These are phyloP conservation scores for Ehretia macrophylla DNA, from an alignment of 257 asterid genomes.

Conservation along the genomic window DNA sequence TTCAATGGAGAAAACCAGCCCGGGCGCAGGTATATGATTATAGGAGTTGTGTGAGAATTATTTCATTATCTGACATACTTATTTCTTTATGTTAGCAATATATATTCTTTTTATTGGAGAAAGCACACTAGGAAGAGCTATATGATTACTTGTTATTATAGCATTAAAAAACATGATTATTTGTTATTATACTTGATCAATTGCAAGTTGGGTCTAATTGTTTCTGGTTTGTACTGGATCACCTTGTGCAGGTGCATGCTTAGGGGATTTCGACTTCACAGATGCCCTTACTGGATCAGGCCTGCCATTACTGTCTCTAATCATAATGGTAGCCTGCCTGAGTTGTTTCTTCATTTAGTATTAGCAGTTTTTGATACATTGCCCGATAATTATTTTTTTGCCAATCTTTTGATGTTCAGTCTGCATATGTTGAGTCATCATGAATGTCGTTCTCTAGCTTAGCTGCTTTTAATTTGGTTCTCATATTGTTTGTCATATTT, in stretches of 20 bases:
- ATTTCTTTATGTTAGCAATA: neutral
- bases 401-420: too few species aligned
- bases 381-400: neutral
- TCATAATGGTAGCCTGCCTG: conserved; percentile 60
- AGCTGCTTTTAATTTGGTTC: too few species aligned
- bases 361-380: neutral
- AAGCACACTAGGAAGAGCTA: too few species aligned
- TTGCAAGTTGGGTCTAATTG: neutral
- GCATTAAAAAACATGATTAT: too few species aligned
- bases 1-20: conserved; percentile 98
- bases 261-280: conserved; percentile 92
- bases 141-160: too few species aligned
- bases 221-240: neutral
- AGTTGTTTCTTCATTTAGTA: neutral
- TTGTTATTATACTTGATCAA: neutral
- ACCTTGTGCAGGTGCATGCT: conserved; percentile 78
- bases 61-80: neutral
- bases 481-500: too few species aligned
- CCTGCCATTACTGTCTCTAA: conserved; percentile 84
- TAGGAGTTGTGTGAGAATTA: neutral
- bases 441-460: too few species aligned
- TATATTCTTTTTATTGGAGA: neutral
- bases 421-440: too few species aligned
- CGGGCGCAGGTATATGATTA: conserved; percentile 71
- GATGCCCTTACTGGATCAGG: conserved; percentile 94